Evolutionary conservation across 2,329 filamentous ascomycete species (phyloP).

Genomic region (Claviceps sp.): DNA sequence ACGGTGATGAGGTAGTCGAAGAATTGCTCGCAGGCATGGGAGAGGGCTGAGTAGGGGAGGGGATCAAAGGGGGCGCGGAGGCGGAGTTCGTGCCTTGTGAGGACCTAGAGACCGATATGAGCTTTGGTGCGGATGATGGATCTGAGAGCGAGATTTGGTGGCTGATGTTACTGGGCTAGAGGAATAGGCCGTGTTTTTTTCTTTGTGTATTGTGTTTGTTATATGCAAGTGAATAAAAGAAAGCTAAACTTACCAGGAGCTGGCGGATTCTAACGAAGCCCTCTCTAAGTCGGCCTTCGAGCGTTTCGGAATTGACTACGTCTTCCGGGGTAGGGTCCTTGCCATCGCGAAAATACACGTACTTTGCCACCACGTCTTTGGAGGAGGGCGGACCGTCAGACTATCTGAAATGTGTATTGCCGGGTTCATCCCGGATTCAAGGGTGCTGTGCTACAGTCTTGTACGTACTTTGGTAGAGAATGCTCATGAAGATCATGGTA

Average conservation of each 20-base stretch:
- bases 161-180: neutral
- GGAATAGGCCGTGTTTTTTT: no score
- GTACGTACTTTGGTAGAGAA: slow-evolving; percentile 37
- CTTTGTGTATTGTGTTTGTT: neutral
- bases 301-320: slow-evolving; percentile 39
- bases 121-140: neutral
- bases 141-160: neutral
- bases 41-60: slow-evolving; percentile 40
- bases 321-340: slow-evolving; percentile 37
- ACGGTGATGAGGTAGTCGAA: slow-evolving; percentile 46
- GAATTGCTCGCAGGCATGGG: slow-evolving; percentile 42
- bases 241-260: slow-evolving; percentile 27
- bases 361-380: slow-evolving; percentile 37
- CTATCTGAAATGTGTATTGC: neutral
- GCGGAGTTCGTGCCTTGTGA: slow-evolving; percentile 46
- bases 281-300: slow-evolving; percentile 46
- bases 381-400: neutral
- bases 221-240: neutral
- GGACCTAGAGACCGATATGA: slow-evolving; percentile 16
- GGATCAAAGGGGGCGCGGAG: slow-evolving; percentile 44
- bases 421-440: neutral
- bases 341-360: slow-evolving; percentile 45
- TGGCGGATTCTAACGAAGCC: slow-evolving; percentile 45
- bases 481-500: slow-evolving; percentile 44
- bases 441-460: neutral